Evolutionary conservation across 2,329 filamentous ascomycete species (phyloP), one percentile per base, ranked within the genome.

Genomic region (Fusarium guadeloupense): DNA sequence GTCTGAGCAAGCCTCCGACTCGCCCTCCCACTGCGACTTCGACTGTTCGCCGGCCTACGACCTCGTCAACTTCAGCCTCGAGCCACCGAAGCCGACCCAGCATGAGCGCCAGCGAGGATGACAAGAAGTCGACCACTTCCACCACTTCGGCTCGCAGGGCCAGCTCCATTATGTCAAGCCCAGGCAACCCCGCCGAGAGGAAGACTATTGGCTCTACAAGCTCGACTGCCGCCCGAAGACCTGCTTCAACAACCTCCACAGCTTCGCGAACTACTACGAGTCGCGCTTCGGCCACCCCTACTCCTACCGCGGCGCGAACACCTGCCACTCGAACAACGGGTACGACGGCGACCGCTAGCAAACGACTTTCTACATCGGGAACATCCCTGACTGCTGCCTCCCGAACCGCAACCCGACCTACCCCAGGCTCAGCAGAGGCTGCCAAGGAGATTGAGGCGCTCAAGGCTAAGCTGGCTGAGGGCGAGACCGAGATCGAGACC

Each of bases 391-490:
- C 79, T 13, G 47, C 75, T 10, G 68, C 76, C 16, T 50, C 75
- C 21, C 73, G 77, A 28, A 70, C 78, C 5, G 59, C 76, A 4
- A 51, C 77, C 46, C 80, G 83, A 61, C 71, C 76, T 6, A 52
- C 78, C n/a, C 68, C 77, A 35, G 72, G 78, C 28, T 76, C 79
- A 19, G 71, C 77, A 14, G 77, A 80, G 10, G 64, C 75, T 8
- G 71, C 80, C 17, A 87, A 85, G 74, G 85, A 86, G 67, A 75
- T 85, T 4, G 85, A 88, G 43, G 81, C 85, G 39, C 77, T 89
- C 37, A 88, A 85, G 76, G 72, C 78, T 8, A 87, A 87, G 73
- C 77, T 89, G 19, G 77, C 79, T 5, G 80, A 84, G 26, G 85
- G 84, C 59, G 85, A 88, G 67, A 72, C 79, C 7, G 83, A 87